A percentile compares a stretch with the other conserved stretches of the same genome.
Conservation (phyloP, 371 early-diverging fungal genomes). For the Mortierella sp. region DNA sequence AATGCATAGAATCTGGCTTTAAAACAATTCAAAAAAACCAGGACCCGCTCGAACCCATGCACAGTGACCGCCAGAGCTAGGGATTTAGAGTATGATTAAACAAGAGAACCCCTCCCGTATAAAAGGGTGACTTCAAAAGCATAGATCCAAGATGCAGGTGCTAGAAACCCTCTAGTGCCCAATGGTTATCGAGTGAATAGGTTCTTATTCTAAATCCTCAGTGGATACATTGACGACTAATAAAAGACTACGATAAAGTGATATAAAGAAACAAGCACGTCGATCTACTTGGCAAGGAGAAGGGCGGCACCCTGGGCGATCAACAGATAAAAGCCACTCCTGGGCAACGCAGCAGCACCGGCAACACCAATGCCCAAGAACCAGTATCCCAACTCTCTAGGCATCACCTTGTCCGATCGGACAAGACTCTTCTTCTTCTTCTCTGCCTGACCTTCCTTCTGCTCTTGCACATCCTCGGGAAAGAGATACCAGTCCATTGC, state of each 20-base stretch:
- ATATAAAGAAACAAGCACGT: neutral
- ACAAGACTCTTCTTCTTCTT: neutral
- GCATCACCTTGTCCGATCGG: neutral
- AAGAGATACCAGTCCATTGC: slow-evolving; percentile 34
- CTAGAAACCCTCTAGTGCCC: no score
- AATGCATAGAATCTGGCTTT: no score
- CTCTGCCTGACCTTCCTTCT: neutral
- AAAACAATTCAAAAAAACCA: no score
- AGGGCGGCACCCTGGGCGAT: slow-evolving; percentile 4
- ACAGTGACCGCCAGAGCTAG: no score
- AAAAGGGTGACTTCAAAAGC: no score
- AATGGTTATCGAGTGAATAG: no score
- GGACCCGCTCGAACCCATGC: no score
- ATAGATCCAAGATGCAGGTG: no score
- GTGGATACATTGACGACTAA: no score
- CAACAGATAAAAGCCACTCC: neutral
- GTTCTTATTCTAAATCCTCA: no score
- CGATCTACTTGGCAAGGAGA: neutral
- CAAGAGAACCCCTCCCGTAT: no score
- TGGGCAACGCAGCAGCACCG: neutral
- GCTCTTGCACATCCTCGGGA: slow-evolving; percentile 14
- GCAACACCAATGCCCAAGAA: slow-evolving; percentile 3
- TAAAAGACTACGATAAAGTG: neutral
- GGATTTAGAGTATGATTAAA: no score
- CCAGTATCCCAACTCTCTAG: slow-evolving; percentile 13